Evolutionary conservation across 129 eudicot species (phyloP), one percentile per base, ranked within the genome.

Genomic region (Erigeron canadensis): DNA sequence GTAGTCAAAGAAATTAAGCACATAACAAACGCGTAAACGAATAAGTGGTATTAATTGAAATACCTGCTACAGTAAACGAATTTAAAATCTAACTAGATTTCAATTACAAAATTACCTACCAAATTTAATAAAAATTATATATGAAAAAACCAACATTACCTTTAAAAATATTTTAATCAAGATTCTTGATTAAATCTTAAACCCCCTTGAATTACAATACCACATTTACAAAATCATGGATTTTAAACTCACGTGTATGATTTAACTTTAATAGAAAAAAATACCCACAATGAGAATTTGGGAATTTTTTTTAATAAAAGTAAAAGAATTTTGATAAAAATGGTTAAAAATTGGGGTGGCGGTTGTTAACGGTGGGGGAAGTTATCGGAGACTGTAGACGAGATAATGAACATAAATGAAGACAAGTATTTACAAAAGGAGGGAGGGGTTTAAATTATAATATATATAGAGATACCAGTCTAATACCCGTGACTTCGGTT

Each of bases 301-400:
- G 64, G 58, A 51, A 42, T n/a, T 18, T 19, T 71, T 3, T 56
- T 41, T 65, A 19, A 11, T 39, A 70, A 70, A 15, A 12, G 34
- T 48, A 4, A n/a, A n/a, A n/a, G 55, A 18, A n/a, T 51, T n/a
- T 15, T 5, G 16, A 50, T n/a, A 7, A 48, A 48, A 48, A 12
- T 3, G 15, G 16, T 4, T 47, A 62, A 50, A 10, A 60, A 4
- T 63, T 74, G 64, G 43, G 46, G 55, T 5, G 65, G 37, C n/a
- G 11, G 56, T 65, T 74, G 50, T 64, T 15, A 19, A 28, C 45
- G 51, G 56, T 8, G 72, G 51, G 1, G 44, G 41, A 12, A 58
- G 80, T 56, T 10, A 48, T 39, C 34, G 58, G 46, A 28, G 62
- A 45, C 69, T 50, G 68, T 61, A 74, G 74, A 43, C 59, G 77